A percentile compares a stretch with the other conserved stretches of the same genome.
These are phyloP conservation scores for Zasmidium angulare DNA, from an alignment of 2,329 filamentous ascomycete species.

Conservation along the genomic window DNA sequence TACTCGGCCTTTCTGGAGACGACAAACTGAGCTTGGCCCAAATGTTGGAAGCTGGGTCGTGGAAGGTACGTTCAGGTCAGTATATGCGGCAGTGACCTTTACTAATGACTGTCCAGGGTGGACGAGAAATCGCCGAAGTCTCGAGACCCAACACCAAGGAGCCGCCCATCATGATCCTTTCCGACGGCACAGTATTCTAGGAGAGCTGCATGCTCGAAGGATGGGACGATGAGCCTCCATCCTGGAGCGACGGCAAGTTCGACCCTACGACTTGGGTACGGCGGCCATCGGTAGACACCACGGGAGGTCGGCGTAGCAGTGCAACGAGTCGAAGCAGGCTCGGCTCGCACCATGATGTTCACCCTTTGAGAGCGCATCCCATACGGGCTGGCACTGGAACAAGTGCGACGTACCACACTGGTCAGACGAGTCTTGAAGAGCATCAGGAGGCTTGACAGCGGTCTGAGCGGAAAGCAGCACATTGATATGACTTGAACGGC, in stretches of 20 bases:
- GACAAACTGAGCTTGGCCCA: slow-evolving; percentile 77
- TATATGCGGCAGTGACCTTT: neutral
- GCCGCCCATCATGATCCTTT: slow-evolving; percentile 92
- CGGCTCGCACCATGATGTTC: slow-evolving; percentile 4
- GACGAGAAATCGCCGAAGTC: slow-evolving; percentile 92
- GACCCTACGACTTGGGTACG: slow-evolving; percentile 11
- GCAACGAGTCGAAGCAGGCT: neutral
- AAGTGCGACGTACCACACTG: slow-evolving; percentile 3
- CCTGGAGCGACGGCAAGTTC: slow-evolving; percentile 11
- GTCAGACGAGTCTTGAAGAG: neutral
- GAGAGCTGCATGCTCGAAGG: slow-evolving; percentile 28
- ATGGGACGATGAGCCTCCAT: slow-evolving; percentile 26
- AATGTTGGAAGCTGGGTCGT: slow-evolving; percentile 91
- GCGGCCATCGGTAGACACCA: neutral
- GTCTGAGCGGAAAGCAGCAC: neutral
- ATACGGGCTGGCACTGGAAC: slow-evolving; percentile 9
- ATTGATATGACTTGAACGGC: neutral
- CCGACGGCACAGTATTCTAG: slow-evolving; percentile 94
- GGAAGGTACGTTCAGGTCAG: slow-evolving; percentile 71
- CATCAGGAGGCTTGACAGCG: neutral
- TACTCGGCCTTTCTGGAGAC: slow-evolving; percentile 66
- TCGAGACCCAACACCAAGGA: slow-evolving; percentile 94
- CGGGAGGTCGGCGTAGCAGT: neutral
- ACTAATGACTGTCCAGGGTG: slow-evolving; percentile 58
- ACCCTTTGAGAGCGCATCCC: slow-evolving; percentile 27